Conservation (phyloP, 2,329 filamentous ascomycete species). For the Penicillium polonicum region DNA sequence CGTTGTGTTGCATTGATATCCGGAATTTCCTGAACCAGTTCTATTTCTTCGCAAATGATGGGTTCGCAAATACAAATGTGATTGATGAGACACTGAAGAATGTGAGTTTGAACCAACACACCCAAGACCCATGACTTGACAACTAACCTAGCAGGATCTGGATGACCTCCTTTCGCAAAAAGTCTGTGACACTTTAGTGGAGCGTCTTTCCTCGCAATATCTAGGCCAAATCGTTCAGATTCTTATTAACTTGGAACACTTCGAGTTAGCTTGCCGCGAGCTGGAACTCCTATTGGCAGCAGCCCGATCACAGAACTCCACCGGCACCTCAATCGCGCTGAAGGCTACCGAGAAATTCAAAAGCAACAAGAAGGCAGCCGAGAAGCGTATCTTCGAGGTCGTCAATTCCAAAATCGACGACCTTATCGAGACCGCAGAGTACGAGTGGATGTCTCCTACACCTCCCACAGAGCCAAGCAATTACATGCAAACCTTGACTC, state of each 20-base stretch:
- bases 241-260: slow-evolving; percentile 94
- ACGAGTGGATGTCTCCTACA: slow-evolving; percentile 74
- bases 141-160: slow-evolving; percentile 61
- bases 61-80: slow-evolving; percentile 84
- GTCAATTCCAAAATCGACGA: slow-evolving; percentile 99
- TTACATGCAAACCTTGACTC: slow-evolving; percentile 93
- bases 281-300: slow-evolving; percentile 82
- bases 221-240: slow-evolving; percentile 98
- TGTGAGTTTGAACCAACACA: slow-evolving; percentile 44
- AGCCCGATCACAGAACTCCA: slow-evolving; percentile 74
- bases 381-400: slow-evolving; percentile 96
- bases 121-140: not conserved
- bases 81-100: slow-evolving; percentile 89
- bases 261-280: slow-evolving; percentile 88
- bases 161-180: slow-evolving; percentile 91
- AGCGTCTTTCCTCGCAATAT: slow-evolving; percentile 87
- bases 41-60: slow-evolving; percentile 94
- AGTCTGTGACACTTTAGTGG: slow-evolving; percentile 86
- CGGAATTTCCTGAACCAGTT: slow-evolving; percentile 97
- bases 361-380: slow-evolving; percentile 89
- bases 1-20: slow-evolving; percentile 96
- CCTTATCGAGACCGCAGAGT: slow-evolving; percentile 93
- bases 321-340: slow-evolving; percentile 75
- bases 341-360: slow-evolving; percentile 83
- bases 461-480: slow-evolving; percentile 73